These are phyloP conservation scores for Leccinum uliginosum DNA, from an alignment of 768 basidiomycete genomes.

Conservation along the genomic window DNA sequence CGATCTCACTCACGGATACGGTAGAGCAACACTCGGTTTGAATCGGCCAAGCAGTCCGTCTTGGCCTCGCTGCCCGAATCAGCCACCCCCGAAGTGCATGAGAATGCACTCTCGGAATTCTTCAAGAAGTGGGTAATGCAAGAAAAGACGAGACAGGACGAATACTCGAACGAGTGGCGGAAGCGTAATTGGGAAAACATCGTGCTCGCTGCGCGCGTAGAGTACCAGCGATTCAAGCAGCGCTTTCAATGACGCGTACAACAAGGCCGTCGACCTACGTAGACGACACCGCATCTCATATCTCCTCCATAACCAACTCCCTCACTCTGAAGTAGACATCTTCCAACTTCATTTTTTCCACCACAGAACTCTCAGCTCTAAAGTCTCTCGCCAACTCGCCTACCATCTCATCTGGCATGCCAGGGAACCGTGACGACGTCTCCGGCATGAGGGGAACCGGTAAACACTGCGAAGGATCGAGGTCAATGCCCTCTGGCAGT, in stretches of 20 bases:
- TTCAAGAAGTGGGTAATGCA: slow-evolving; percentile 72
- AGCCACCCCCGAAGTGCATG: slow-evolving; percentile 50
- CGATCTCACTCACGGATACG: slow-evolving; percentile 3
- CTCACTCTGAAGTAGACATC: slow-evolving; percentile 60
- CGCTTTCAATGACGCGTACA: slow-evolving; percentile 24
- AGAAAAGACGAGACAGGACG: slow-evolving; percentile 52
- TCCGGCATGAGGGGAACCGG: slow-evolving; percentile 55
- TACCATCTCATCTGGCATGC: slow-evolving; percentile 62
- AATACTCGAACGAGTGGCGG: slow-evolving; percentile 66
- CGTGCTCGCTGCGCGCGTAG: slow-evolving; percentile 52
- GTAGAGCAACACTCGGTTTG: slow-evolving; percentile 80
- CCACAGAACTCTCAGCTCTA: slow-evolving; percentile 51
- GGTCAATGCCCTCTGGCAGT: slow-evolving; percentile 46
- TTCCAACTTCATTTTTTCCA: slow-evolving; percentile 52
- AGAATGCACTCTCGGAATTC: slow-evolving; percentile 69
- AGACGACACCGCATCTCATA: slow-evolving; percentile 28
- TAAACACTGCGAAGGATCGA: slow-evolving; percentile 55
- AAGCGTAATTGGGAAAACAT: slow-evolving; percentile 56
- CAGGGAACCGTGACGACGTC: slow-evolving; percentile 69
- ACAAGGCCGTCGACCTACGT: too few relatives aligned
- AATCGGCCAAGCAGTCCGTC: slow-evolving; percentile 58
- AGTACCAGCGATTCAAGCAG: slow-evolving; percentile 41
- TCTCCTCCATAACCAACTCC: slow-evolving; percentile 55
- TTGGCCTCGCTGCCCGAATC: slow-evolving; percentile 52
- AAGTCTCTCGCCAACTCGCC: slow-evolving; percentile 59